A percentile compares a stretch with the other conserved stretches of the same genome.
Conservation (phyloP, 1,139 yeast genomes). For the Suhomyces coccinellae region DNA sequence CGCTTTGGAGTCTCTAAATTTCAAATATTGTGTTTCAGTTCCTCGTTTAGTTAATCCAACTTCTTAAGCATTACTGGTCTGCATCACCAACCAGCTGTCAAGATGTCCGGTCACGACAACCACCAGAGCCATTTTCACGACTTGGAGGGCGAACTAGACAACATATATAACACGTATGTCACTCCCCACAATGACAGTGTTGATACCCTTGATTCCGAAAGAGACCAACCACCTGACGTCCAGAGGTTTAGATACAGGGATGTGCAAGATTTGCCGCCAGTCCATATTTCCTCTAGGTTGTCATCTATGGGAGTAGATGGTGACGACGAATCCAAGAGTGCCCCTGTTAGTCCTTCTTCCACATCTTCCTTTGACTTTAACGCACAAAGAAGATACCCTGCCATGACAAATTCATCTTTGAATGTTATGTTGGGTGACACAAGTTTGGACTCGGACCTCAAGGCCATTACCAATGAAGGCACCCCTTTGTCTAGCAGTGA, state of each 20-base stretch:
- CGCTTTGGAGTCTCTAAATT: not conserved
- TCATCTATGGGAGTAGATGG: slow-evolving; percentile 24
- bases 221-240: slow-evolving; percentile 15
- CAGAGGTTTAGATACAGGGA: slow-evolving; percentile 7
- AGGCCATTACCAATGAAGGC: slow-evolving; percentile 4
- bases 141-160: slow-evolving; percentile 34
- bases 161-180: slow-evolving; percentile 35
- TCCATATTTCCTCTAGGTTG: slow-evolving; percentile 34
- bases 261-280: slow-evolving; percentile 16
- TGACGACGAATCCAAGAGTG: slow-evolving; percentile 24
- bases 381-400: slow-evolving; percentile 13
- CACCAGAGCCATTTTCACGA: slow-evolving; percentile 16
- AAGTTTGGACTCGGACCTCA: slow-evolving; percentile 14
- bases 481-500: not conserved
- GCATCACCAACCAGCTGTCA: not conserved
- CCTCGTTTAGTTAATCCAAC: not conserved
- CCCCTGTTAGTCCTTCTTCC: slow-evolving; percentile 23
- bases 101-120: not conserved
- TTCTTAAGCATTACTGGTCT: not conserved
- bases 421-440: slow-evolving; percentile 38
- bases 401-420: slow-evolving; percentile 37
- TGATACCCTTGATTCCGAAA: slow-evolving; percentile 34
- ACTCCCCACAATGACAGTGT: slow-evolving; percentile 21
- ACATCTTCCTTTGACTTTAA: slow-evolving; percentile 16
- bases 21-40: not conserved